Evolutionary conservation across 345 rosid species (phyloP).

Genomic region (Populus simonii): DNA sequence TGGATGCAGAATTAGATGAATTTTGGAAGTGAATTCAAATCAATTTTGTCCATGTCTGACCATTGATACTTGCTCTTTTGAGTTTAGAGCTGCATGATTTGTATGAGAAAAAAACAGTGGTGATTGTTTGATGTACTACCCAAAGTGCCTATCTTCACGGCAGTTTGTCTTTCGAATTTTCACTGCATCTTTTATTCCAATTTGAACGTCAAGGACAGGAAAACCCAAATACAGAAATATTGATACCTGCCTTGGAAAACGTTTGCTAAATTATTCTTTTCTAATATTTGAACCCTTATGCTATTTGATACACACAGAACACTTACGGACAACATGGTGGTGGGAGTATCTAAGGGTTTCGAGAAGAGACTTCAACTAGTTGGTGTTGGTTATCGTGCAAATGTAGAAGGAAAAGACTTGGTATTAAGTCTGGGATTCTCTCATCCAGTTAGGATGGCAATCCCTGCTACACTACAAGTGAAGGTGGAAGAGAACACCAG

Average conservation of each 20-base stretch:
- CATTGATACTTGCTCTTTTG: not conserved
- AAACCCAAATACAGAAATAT: not conserved
- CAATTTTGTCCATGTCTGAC: not conserved
- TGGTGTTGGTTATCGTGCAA: conserved; percentile 92
- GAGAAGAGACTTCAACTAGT: conserved; percentile 81
- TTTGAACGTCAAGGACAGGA: not conserved
- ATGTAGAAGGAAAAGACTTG: conserved; percentile 72
- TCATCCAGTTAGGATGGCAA: conserved; percentile 84
- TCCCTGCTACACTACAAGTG: conserved; percentile 65
- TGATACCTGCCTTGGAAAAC: not conserved
- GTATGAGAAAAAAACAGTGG: not conserved
- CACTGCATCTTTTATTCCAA: not conserved
- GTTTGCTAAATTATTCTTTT: not conserved
- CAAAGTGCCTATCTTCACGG: not conserved
- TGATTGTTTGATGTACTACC: not conserved
- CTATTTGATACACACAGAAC: conserved; percentile 45
- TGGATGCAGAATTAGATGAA: not conserved
- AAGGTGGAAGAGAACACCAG: conserved; percentile 88
- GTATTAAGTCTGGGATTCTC: conserved; percentile 86
- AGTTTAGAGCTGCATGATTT: not conserved
- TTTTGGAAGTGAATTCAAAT: not conserved
- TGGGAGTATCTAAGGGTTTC: conserved; percentile 97
- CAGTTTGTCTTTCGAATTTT: not conserved
- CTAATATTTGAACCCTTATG: not conserved
- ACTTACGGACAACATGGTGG: conserved; percentile 88